A percentile compares a stretch with the other conserved stretches of the same genome.
These are phyloP conservation scores for Saposhnikovia divaricata DNA, from an alignment of 129 eudicot species.

Conservation along the genomic window DNA sequence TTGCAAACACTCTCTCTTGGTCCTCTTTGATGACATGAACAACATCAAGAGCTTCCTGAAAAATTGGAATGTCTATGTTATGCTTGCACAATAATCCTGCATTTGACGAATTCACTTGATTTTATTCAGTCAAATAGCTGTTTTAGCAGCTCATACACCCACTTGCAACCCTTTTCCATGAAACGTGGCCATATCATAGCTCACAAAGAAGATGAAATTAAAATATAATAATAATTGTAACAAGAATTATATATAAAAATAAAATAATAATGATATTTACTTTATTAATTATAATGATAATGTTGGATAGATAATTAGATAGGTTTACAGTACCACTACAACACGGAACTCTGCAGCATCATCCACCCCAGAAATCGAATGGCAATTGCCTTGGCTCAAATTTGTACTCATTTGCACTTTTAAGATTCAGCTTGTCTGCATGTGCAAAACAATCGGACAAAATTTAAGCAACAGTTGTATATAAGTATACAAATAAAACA, in stretches of 20 bases:
- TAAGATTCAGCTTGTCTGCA: constrained; percentile 75
- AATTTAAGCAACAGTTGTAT: not conserved
- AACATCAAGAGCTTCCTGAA: constrained; percentile 79
- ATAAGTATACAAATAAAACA: not conserved
- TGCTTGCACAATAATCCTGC: not conserved
- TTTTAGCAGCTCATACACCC: not conserved
- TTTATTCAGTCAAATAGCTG: not conserved
- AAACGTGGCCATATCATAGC: not conserved
- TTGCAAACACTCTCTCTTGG: constrained; percentile 68
- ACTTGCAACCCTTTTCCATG: not conserved
- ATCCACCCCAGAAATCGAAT: constrained; percentile 65
- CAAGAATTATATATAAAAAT: not conserved
- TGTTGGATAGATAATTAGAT: not conserved
- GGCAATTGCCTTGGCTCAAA: constrained; percentile 75
- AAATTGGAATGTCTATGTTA: constrained; percentile 4
- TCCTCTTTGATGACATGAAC: constrained; percentile 84
- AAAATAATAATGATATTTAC: not conserved
- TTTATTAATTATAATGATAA: not conserved
- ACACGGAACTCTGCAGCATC: constrained; percentile 73
- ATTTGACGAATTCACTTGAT: not conserved
- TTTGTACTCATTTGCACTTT: constrained; percentile 50
- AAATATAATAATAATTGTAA: not conserved
- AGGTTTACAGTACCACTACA: constrained; percentile 43
- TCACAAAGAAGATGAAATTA: not conserved
- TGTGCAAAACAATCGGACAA: constrained; percentile 1